Conservation (phyloP, 257 asterid genomes). For the Jasminum sambac region DNA sequence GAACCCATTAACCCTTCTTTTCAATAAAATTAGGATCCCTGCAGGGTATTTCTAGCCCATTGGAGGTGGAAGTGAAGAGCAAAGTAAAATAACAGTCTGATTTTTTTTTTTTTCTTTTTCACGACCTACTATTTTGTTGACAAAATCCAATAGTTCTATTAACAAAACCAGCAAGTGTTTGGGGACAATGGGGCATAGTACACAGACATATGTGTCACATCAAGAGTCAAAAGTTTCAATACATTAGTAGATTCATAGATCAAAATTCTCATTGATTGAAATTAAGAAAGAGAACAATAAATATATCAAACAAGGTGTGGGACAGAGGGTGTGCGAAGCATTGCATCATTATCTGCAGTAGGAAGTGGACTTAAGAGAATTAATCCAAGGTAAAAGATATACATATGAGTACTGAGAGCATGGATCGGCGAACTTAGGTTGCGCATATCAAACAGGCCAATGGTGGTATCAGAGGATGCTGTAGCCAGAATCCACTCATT, state of each 20-base stretch:
- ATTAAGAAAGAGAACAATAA: background rate
- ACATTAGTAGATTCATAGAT: background rate
- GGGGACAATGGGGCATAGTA: background rate
- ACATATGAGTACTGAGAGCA: slow-evolving; percentile 74
- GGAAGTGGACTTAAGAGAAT: background rate
- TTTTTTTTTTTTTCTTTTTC: too few relatives aligned
- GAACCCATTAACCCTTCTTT: background rate
- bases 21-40: background rate
- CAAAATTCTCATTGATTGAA: background rate
- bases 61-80: background rate
- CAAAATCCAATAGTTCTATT: background rate
- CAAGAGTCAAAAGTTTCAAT: background rate
- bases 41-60: background rate
- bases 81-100: background rate
- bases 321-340: background rate
- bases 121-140: background rate
- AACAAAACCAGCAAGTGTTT: background rate
- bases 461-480: slow-evolving; percentile 91
- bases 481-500: slow-evolving; percentile 93
- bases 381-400: slow-evolving; percentile 34
- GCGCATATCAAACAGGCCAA: slow-evolving; percentile 88
- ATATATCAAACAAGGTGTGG: background rate
- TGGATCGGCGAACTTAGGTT: slow-evolving; percentile 80
- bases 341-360: background rate
- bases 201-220: background rate